Percentiles rank a stretch among this genome's conserved stretches.
Conservation (phyloP, 163 green algal genomes). For the Coccomyxa subellipsoidea region DNA sequence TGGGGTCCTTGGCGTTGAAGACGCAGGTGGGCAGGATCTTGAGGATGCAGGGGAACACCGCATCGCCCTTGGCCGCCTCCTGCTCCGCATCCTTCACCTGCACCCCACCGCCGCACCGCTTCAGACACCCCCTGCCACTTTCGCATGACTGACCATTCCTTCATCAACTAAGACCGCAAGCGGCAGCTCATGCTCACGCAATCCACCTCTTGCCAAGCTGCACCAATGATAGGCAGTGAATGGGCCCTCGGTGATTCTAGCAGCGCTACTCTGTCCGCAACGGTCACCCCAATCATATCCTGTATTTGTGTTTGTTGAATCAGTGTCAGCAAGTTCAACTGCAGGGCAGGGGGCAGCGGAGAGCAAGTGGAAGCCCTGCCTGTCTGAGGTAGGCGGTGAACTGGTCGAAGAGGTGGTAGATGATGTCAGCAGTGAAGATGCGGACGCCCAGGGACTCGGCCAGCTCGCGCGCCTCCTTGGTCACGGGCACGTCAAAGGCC, state of each 20-base stretch:
- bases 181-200: no score
- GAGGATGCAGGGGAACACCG: slow-evolving; percentile 87
- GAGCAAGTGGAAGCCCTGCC: slow-evolving; percentile 4
- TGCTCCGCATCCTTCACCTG: slow-evolving; percentile 83
- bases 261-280: no score
- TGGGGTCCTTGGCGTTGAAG: slow-evolving; percentile 98
- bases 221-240: no score
- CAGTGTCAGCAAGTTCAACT: no score
- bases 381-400: slow-evolving; percentile 92
- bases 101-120: neutral
- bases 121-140: neutral
- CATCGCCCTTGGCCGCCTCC: slow-evolving; percentile 76
- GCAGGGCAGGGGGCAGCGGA: no score
- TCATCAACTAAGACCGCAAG: no score
- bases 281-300: no score
- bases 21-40: slow-evolving; percentile 91
- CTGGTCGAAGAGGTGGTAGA: slow-evolving; percentile 94
- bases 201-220: no score
- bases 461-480: slow-evolving; percentile 79
- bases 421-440: slow-evolving; percentile 83
- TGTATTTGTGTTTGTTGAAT: no score
- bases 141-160: no score
- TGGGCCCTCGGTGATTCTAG: no score
- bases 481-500: slow-evolving; percentile 95
- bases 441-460: slow-evolving; percentile 73